phyloP scores from a whole-genome alignment of 768 basidiomycete species.

The Hysterangium stoloniferum region DNA sequence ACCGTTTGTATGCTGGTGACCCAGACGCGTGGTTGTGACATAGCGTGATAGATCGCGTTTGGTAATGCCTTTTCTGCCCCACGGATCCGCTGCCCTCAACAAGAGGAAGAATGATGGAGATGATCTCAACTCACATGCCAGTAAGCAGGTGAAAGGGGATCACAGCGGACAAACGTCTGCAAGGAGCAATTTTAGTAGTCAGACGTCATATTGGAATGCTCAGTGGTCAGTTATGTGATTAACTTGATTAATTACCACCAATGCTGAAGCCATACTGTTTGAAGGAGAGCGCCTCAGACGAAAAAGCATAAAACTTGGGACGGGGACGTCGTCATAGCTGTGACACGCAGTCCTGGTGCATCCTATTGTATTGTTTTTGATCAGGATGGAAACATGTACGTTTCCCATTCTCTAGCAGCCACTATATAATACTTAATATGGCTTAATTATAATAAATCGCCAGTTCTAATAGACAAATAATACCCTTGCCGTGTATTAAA shows the following conservation, averaged over 20 bases:
- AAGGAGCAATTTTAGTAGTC: background rate
- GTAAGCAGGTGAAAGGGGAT: background rate
- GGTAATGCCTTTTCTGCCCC: conserved; percentile 3
- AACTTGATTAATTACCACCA: background rate
- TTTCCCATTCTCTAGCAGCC: background rate
- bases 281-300: conserved; percentile 63
- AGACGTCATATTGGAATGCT: conserved; percentile 3
- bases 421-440: background rate
- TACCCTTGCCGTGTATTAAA: background rate
- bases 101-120: conserved; percentile 1
- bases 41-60: no score
- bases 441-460: background rate
- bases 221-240: background rate
- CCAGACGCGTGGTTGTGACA: no score
- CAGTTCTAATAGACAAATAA: background rate
- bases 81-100: background rate
- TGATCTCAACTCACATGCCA: background rate
- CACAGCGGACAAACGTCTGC: background rate
- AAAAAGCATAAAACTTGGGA: conserved; percentile 88
- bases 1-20: no score
- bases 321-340: conserved; percentile 53
- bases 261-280: conserved; percentile 2
- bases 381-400: conserved; percentile 56
- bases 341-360: background rate
- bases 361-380: conserved; percentile 16